Evolutionary conservation across 129 eudicot species (phyloP), one percentile per base, ranked within the genome.

Genomic region (Flaveria linearis): DNA sequence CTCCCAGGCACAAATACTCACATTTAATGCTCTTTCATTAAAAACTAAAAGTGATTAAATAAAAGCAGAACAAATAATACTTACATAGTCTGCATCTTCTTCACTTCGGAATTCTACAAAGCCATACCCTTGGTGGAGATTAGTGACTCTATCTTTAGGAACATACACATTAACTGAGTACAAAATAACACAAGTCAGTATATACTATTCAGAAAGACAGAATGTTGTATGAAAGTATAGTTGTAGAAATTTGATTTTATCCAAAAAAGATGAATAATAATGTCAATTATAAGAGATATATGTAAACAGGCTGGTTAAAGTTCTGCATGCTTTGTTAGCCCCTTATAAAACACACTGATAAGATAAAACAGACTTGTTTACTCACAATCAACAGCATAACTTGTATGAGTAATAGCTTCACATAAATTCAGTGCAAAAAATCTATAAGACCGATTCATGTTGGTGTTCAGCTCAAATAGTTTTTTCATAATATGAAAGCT

Each of bases 11-110:
- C 67, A 67, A 43, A 26, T 57, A 77, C 63, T 43, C 23, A 45
- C 23, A 55, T 45, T 43, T 69, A 26, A 69, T 45, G 51, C 26
- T 28, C 50, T 28, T 42, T 18, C 14, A 1, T 49, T 26, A 23
- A 9, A n/a, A 14, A 18, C 9, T 18, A 78, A 49, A 14, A 46
- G 16, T n/a, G 36, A 25, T 41, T 47, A 36, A 72, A 20, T 4
- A 28, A 64, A 16, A 3, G 70, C 16, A 63, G 64, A 73, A 46
- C 53, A 69, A 77, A 42, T 12, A 74, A 50, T 51, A 74, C 89
- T 78, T 87, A 94, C 99, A 80, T 95, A 95, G 75, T 95, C 99
- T 62, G 99, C 99, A 85, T 95, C 99, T 85, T 95, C 99, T 85
- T 95, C 99, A 73, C 99, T 95, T 67, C 97, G 86, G 42, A 95